Evolutionary conservation across 1,284 basidiomycete species (phyloP).

Genomic region (Puccinia novopanici): DNA sequence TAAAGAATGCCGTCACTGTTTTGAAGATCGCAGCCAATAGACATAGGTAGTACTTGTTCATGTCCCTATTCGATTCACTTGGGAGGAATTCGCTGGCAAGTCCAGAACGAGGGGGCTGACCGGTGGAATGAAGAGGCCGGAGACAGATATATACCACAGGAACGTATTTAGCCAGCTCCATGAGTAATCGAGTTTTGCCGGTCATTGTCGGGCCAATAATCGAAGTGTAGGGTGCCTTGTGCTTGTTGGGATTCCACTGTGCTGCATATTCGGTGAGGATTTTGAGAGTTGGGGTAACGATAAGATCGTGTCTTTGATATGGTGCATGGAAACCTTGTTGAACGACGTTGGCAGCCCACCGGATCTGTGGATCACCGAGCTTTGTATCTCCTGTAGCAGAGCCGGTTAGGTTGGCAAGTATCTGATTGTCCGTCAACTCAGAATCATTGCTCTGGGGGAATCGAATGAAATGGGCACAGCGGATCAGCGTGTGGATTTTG

Average conservation of each 20-base stretch:
- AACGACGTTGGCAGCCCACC: background rate
- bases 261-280: background rate
- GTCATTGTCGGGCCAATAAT: constrained; percentile 17
- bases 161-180: background rate
- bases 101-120: constrained; percentile 11
- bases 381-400: too few species aligned
- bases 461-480: background rate
- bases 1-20: background rate
- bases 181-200: constrained; percentile 18
- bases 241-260: background rate
- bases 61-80: background rate
- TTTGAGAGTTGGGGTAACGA: background rate
- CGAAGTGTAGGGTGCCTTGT: constrained; percentile 15
- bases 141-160: constrained; percentile 20
- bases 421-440: background rate
- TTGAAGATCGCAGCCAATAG: constrained; percentile 3
- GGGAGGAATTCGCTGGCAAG: background rate
- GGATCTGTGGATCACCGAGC: background rate
- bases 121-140: background rate
- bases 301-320: constrained; percentile 1
- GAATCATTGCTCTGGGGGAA: background rate
- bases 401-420: background rate
- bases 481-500: background rate
- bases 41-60: background rate
- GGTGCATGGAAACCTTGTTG: background rate